phyloP scores from a whole-genome alignment of 805 yeast species.

The Ogataea nitratoaversa region DNA sequence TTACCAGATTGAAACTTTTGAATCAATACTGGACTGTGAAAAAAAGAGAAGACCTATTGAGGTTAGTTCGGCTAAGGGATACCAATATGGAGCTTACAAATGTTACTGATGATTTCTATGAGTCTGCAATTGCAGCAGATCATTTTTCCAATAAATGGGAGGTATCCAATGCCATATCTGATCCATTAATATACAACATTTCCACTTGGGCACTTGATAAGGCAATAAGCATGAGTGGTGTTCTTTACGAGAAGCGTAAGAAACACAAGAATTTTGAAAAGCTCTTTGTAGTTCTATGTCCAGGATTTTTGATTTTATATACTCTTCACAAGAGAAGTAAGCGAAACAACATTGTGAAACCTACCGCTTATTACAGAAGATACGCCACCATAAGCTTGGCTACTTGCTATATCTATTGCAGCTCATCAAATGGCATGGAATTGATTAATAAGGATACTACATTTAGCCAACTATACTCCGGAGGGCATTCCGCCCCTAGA shows the following conservation, averaged over 20 bases:
- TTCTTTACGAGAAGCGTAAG: conserved; percentile 62
- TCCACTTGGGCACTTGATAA: conserved; percentile 56
- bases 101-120: conserved; percentile 48
- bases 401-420: conserved; percentile 75
- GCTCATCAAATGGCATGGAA: conserved; percentile 53
- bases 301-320: conserved; percentile 64
- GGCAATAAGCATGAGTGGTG: conserved; percentile 60
- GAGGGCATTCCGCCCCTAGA: conserved; percentile 60
- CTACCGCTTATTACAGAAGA: conserved; percentile 46
- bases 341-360: conserved; percentile 38
- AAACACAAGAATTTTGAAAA: conserved; percentile 65
- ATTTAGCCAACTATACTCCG: conserved; percentile 48
- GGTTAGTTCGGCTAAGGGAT: conserved; percentile 35
- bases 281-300: conserved; percentile 60
- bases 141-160: conserved; percentile 44
- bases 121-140: conserved; percentile 45
- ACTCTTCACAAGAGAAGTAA: conserved; percentile 44
- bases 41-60: conserved; percentile 35
- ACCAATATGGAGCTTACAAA: conserved; percentile 44
- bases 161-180: conserved; percentile 47
- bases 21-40: conserved; percentile 57
- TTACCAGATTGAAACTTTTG: conserved; percentile 41
- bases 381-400: conserved; percentile 57
- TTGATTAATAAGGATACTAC: conserved; percentile 37
- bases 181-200: conserved; percentile 49